Conservation (phyloP, 768 basidiomycete genomes). For the Hypsizygus marmoreus region DNA sequence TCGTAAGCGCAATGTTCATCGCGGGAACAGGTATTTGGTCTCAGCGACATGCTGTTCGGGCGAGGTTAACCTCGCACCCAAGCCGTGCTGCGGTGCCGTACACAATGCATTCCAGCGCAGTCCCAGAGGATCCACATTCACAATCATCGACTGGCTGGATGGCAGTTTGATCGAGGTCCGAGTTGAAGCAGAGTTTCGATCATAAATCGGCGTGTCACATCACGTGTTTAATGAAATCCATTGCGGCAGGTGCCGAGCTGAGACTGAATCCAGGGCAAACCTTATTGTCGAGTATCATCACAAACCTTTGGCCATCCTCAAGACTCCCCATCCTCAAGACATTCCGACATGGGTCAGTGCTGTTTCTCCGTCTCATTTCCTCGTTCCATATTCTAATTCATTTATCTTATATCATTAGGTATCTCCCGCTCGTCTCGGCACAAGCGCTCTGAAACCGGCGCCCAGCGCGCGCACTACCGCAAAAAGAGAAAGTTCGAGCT, state of each 20-base stretch:
- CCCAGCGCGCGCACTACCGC: constrained; percentile 93
- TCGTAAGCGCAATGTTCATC: neutral
- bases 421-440: constrained; percentile 96
- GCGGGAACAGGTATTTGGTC: neutral
- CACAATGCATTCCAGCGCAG: constrained; percentile 5
- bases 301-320: constrained; percentile 44
- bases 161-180: too few relatives aligned
- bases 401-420: constrained; percentile 51
- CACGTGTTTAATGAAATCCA: neutral
- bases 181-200: too few relatives aligned
- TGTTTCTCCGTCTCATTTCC: constrained; percentile 21
- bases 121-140: too few relatives aligned
- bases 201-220: too few relatives aligned
- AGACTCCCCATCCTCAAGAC: constrained; percentile 68
- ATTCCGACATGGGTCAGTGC: constrained; percentile 73
- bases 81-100: constrained; percentile 10
- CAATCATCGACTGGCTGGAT: too few relatives aligned
- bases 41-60: constrained; percentile 8
- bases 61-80: neutral
- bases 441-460: constrained; percentile 94
- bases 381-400: constrained; percentile 13
- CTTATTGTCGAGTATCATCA: constrained; percentile 58
- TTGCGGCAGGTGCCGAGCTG: constrained; percentile 35
- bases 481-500: constrained; percentile 99
- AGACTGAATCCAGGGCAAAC: constrained; percentile 39